Evolutionary conservation across 306 rosid genomes (phyloP), one percentile per base, ranked within the genome.

Genomic region (Arachis stenosperma): DNA sequence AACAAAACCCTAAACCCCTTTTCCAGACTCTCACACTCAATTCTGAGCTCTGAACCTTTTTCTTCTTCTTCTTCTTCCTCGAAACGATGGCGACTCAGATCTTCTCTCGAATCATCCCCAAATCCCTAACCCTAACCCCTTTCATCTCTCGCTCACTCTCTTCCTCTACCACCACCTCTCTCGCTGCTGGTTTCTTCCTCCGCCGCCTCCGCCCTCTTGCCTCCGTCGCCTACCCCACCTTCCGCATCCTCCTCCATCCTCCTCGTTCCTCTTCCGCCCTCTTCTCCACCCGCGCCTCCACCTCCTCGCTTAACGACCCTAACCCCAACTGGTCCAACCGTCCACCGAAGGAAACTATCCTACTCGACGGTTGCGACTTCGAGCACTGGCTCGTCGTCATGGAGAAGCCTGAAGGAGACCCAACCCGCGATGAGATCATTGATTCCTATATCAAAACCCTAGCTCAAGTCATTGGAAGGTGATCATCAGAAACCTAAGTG

Each of bases 301-400:
- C 97, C 3, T 88, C 98, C 3, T 91, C 99, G 4, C 98, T 95
- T 78, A 86, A 83, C 17, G 98, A 95, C 75, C 99, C 96, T 0
- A 95, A 82, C 70, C 99, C 98, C 2, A 89, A 91, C 84, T 91
- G 96, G 98, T 90, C 96, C 12, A 95, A 91, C 69, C 91, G 97
- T 0, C 97, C 97, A 6, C 99, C 98, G 1, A 90, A 90, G 68
- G 99, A 95, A 84, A 95, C 97, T 0, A 91, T 95, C 10, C 74
- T 95, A 64, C 96, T 91, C 54, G 99, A 95, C 51, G 99, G 99
- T 2, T 95, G 98, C 71, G 98, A 95, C 79, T 95, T 90, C 60
- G 96, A 95, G 77, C 99, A 95, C 81, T 95, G 99, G 99, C 96
- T 95, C 61, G 83, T 95, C 9, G 98, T 95, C 37, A 40, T 95